These are phyloP conservation scores for Cyclocybe aegerita DNA, from an alignment of 768 basidiomycete genomes.

Conservation along the genomic window DNA sequence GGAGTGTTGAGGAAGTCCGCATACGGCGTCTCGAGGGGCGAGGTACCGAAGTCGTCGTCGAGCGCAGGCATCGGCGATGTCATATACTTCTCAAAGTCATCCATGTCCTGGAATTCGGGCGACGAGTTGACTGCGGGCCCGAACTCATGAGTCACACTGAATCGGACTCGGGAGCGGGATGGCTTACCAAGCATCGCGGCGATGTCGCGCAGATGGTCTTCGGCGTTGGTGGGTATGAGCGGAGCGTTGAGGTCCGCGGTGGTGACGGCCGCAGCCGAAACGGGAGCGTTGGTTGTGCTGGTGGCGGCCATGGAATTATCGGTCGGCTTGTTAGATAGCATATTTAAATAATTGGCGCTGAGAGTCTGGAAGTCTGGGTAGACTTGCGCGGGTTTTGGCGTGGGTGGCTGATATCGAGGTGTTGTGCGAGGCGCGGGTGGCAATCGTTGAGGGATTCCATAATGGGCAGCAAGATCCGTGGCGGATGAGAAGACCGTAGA, in stretches of 20 bases:
- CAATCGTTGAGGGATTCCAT: constrained; percentile 75
- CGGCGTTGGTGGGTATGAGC: constrained; percentile 17
- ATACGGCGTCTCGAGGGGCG: constrained; percentile 34
- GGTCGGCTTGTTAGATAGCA: constrained; percentile 56
- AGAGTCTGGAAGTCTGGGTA: constrained; percentile 48
- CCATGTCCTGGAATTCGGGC: constrained; percentile 24
- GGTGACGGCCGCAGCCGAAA: constrained; percentile 12
- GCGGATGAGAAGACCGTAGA: constrained; percentile 62
- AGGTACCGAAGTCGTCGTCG: constrained; percentile 28
- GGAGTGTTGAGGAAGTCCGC: constrained; percentile 39
- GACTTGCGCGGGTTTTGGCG: constrained; percentile 28
- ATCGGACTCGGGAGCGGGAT: neutral
- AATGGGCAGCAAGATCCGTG: constrained; percentile 70
- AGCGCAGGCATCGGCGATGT: constrained; percentile 29
- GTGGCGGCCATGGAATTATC: constrained; percentile 35
- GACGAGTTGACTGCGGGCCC: constrained; percentile 13
- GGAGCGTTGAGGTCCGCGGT: constrained; percentile 22
- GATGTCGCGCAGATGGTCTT: constrained; percentile 15
- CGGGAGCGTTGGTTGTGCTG: constrained; percentile 21
- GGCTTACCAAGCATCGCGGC: constrained; percentile 19
- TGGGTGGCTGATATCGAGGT: constrained; percentile 41
- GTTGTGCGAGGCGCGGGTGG: constrained; percentile 67
- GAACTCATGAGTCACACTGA: constrained; percentile 16
- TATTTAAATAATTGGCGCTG: constrained; percentile 64
- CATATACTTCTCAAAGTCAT: constrained; percentile 27